Percentiles rank a stretch among this genome's conserved stretches.
phyloP scores from a whole-genome alignment of 352 stramenopile genomes.

The Pythium aquatile region DNA sequence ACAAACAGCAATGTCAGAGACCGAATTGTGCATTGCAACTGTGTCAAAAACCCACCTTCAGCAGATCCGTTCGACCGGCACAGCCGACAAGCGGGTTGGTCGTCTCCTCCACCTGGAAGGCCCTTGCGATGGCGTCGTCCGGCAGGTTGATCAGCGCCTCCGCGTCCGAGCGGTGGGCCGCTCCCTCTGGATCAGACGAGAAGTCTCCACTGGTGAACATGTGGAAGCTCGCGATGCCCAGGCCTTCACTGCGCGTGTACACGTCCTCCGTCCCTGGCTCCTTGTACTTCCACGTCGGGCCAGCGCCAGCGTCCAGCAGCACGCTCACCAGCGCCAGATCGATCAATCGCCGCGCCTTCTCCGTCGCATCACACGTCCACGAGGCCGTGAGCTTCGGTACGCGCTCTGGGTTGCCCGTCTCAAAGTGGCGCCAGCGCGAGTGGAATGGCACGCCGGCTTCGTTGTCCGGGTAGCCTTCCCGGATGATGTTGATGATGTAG shows the following conservation, averaged over 20 bases:
- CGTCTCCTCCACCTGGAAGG: constrained; percentile 72
- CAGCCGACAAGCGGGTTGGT: constrained; percentile 80
- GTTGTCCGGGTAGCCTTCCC: constrained; percentile 47
- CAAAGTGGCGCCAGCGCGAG: constrained; percentile 80
- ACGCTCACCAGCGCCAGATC: constrained; percentile 81
- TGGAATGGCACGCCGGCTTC: constrained; percentile 73
- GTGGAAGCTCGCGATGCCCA: constrained; percentile 83
- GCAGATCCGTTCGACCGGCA: constrained; percentile 60
- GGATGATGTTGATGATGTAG: constrained; percentile 70
- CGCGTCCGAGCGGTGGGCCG: constrained; percentile 60
- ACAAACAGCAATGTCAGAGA: neutral
- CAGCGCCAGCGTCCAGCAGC: constrained; percentile 75
- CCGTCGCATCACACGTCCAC: constrained; percentile 49
- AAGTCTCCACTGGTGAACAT: constrained; percentile 81
- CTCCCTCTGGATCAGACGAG: constrained; percentile 39
- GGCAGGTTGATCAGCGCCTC: constrained; percentile 50
- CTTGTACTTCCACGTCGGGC: constrained; percentile 67
- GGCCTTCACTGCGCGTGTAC: constrained; percentile 72
- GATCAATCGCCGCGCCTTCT: constrained; percentile 61
- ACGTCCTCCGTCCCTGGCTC: constrained; percentile 63
- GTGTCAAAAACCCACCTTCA: constrained; percentile 42
- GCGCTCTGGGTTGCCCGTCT: constrained; percentile 67
- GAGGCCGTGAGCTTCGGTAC: constrained; percentile 44
- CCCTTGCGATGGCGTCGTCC: constrained; percentile 62
- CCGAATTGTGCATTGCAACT: neutral